Percentiles rank a stretch among this genome's conserved stretches.
phyloP scores from a whole-genome alignment of 1,284 basidiomycete species.

The Malassezia yamatoensis region DNA sequence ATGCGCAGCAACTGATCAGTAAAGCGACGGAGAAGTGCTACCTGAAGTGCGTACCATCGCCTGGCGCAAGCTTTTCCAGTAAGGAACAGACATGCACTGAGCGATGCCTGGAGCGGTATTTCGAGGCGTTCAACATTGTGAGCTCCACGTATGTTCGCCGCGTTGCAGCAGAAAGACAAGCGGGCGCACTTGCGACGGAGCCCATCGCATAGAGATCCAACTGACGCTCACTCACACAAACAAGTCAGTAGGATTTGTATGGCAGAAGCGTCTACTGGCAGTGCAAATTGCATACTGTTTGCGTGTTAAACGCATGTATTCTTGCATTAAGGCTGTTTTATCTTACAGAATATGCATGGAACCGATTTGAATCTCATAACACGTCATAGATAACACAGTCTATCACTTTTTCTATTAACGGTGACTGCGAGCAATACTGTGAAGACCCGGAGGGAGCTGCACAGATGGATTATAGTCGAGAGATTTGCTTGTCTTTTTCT shows the following conservation, averaged over 20 bases:
- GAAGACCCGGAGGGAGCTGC: slow-evolving; percentile 1
- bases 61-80: slow-evolving; percentile 28
- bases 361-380: too few species aligned
- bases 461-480: slow-evolving; percentile 2
- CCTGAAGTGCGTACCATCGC: slow-evolving; percentile 37
- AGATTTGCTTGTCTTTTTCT: neutral
- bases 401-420: neutral
- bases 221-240: neutral
- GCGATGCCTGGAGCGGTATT: slow-evolving; percentile 44
- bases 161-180: slow-evolving; percentile 29
- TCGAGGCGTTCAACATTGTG: slow-evolving; percentile 45
- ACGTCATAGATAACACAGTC: too few species aligned
- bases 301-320: too few species aligned
- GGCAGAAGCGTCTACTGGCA: too few species aligned
- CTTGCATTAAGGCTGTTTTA: too few species aligned
- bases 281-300: too few species aligned
- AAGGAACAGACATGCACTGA: slow-evolving; percentile 43
- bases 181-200: slow-evolving; percentile 18
- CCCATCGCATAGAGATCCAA: neutral
- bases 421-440: slow-evolving; percentile 4
- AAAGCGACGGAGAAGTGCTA: slow-evolving; percentile 47
- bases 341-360: too few species aligned
- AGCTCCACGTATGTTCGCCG: slow-evolving; percentile 33
- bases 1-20: slow-evolving; percentile 43
- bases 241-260: too few species aligned